Percentiles rank a stretch among this genome's conserved stretches.
phyloP scores from a whole-genome alignment of 2,329 filamentous ascomycete genomes.

The Phialophora chinensis region DNA sequence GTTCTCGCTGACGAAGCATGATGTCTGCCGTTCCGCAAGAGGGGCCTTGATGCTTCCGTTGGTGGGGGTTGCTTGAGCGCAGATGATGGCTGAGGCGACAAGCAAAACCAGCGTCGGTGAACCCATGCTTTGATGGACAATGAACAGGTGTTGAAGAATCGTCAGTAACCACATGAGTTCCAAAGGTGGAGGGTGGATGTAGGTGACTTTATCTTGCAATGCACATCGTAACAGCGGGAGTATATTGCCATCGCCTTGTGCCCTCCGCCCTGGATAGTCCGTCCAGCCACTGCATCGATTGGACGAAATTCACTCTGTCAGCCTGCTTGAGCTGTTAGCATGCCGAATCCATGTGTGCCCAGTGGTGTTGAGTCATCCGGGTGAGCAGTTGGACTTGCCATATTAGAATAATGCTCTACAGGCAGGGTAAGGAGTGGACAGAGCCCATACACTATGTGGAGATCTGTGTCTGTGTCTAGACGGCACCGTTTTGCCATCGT shows the following conservation, averaged over 20 bases:
- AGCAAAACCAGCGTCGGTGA: not conserved
- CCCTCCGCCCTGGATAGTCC: not conserved
- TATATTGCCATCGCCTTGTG: not conserved
- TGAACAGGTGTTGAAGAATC: not conserved
- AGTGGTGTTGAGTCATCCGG: not conserved
- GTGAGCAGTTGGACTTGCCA: not conserved
- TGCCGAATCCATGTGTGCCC: not conserved
- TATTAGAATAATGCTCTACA: not conserved
- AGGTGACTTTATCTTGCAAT: not conserved
- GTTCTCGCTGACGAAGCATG: conserved; percentile 2
- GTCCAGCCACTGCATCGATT: not conserved
- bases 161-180: too few relatives aligned
- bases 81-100: not conserved
- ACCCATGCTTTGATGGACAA: not conserved
- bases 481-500: too few relatives aligned
- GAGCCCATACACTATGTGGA: too few relatives aligned
- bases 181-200: too few relatives aligned
- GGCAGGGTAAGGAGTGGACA: not conserved
- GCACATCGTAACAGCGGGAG: not conserved
- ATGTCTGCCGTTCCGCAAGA: conserved; percentile 1
- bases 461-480: too few relatives aligned
- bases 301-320: not conserved
- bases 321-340: not conserved
- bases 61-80: not conserved
- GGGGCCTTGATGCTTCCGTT: not conserved